phyloP scores from a whole-genome alignment of 495 filamentous ascomycete species.

The Chaetomium fimeti region DNA sequence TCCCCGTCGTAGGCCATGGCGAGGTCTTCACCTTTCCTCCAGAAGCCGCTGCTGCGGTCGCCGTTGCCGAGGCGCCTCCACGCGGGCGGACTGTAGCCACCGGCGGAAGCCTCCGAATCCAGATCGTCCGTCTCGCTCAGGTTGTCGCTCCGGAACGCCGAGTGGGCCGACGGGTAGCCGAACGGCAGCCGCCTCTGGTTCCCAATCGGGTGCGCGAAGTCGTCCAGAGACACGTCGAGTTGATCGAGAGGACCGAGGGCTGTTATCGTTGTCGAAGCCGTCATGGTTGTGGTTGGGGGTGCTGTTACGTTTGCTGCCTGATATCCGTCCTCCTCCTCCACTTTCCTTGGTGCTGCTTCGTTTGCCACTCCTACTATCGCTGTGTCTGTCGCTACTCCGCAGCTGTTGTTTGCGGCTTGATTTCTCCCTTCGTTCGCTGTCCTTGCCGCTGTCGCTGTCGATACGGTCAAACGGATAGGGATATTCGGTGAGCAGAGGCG shows the following conservation, averaged over 20 bases:
- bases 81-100: slow-evolving; percentile 57
- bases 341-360: slow-evolving; percentile 29
- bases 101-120: slow-evolving; percentile 43
- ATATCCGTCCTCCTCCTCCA: slow-evolving; percentile 4
- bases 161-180: slow-evolving; percentile 69
- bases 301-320: background rate
- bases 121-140: slow-evolving; percentile 46
- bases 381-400: slow-evolving; percentile 18
- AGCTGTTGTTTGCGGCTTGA: slow-evolving; percentile 13
- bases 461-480: slow-evolving; percentile 13
- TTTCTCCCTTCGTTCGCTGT: slow-evolving; percentile 1
- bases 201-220: slow-evolving; percentile 60
- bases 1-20: slow-evolving; percentile 31
- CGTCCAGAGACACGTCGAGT: slow-evolving; percentile 72
- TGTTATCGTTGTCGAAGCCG: slow-evolving; percentile 48
- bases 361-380: slow-evolving; percentile 20
- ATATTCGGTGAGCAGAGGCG: slow-evolving; percentile 27
- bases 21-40: slow-evolving; percentile 45
- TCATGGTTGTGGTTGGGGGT: slow-evolving; percentile 21
- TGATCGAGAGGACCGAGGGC: slow-evolving; percentile 60
- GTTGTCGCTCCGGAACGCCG: slow-evolving; percentile 63
- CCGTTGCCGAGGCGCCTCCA: slow-evolving; percentile 55
- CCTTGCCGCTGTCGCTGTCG: background rate
- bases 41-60: slow-evolving; percentile 56
- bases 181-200: slow-evolving; percentile 48